phyloP scores from a whole-genome alignment of 208 protist species.

The Phytomonas sp. region DNA sequence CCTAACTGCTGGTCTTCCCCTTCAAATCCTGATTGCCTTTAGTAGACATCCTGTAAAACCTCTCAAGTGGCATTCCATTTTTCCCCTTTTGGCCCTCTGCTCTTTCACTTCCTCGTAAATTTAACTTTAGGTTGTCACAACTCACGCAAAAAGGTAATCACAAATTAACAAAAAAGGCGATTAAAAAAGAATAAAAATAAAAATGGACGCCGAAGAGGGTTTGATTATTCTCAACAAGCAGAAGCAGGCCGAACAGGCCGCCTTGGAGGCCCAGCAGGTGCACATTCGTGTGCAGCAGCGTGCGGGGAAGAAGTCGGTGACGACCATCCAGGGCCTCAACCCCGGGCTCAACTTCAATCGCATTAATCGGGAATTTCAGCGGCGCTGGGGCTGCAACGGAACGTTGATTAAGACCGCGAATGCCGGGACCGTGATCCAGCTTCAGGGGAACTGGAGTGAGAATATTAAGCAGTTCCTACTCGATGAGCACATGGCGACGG shows the following conservation, averaged over 20 bases:
- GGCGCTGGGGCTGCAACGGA: slow-evolving; percentile 93
- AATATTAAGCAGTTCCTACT: slow-evolving; percentile 90
- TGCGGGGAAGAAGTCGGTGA: slow-evolving; percentile 94
- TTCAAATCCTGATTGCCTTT: too few relatives aligned
- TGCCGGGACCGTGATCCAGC: slow-evolving; percentile 91
- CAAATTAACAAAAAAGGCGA: slow-evolving; percentile 2
- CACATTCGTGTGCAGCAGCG: slow-evolving; percentile 97
- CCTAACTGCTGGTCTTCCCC: too few relatives aligned
- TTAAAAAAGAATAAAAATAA: neutral
- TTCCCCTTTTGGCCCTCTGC: neutral
- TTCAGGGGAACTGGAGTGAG: slow-evolving; percentile 95
- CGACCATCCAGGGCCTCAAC: slow-evolving; percentile 93
- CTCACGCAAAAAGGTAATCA: neutral
- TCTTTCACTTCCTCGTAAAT: neutral
- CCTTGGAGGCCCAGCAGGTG: slow-evolving; percentile 67
- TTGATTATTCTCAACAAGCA: slow-evolving; percentile 40
- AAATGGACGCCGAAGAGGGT: slow-evolving; percentile 10
- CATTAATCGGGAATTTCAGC: slow-evolving; percentile 85
- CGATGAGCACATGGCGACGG: slow-evolving; percentile 83
- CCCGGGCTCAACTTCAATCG: slow-evolving; percentile 89
- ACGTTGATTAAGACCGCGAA: slow-evolving; percentile 81
- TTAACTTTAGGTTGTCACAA: neutral
- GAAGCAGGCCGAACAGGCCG: slow-evolving; percentile 49
- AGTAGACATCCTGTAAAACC: neutral
- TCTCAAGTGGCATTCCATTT: neutral